These are phyloP conservation scores for Acacia acuminata DNA, from an alignment of 306 rosid genomes.

Conservation along the genomic window DNA sequence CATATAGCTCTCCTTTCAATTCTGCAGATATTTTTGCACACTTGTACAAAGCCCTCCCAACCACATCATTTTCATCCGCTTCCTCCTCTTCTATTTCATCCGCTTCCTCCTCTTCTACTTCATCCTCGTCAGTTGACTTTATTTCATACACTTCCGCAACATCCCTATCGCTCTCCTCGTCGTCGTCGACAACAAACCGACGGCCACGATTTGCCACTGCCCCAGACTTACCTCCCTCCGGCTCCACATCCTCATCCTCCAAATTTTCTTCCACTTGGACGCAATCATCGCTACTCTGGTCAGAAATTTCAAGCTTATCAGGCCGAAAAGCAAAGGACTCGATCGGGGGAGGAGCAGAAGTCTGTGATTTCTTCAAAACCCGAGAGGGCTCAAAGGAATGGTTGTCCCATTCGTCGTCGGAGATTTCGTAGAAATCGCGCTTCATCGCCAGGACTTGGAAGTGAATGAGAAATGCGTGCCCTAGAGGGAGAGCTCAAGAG, in stretches of 20 bases:
- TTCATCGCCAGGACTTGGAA: conserved; percentile 47
- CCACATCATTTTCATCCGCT: conserved; percentile 58
- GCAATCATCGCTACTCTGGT: conserved; percentile 40
- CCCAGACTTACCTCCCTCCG: conserved; percentile 23
- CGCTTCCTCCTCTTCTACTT: conserved; percentile 15
- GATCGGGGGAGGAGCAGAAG: conserved; percentile 62
- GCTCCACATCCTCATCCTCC: conserved; percentile 67
- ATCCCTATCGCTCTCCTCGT: conserved; percentile 53
- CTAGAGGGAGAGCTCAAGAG: conserved; percentile 3
- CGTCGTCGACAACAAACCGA: conserved; percentile 69
- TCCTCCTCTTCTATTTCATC: conserved; percentile 41
- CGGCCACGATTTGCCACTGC: conserved; percentile 55
- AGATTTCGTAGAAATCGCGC: conserved; percentile 82
- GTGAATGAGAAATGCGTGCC: background rate
- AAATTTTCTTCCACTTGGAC: conserved; percentile 40
- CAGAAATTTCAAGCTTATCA: conserved; percentile 17
- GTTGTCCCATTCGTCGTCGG: conserved; percentile 92
- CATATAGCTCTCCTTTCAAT: conserved; percentile 72
- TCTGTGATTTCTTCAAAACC: conserved; percentile 46
- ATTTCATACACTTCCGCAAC: conserved; percentile 47
- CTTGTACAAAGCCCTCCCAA: conserved; percentile 86
- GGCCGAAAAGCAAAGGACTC: conserved; percentile 71
- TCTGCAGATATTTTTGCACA: conserved; percentile 82
- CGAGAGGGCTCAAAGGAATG: conserved; percentile 91
- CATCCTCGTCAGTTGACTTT: conserved; percentile 53